Conservation (phyloP, 768 basidiomycete species). For the Pholiota microspora region DNA sequence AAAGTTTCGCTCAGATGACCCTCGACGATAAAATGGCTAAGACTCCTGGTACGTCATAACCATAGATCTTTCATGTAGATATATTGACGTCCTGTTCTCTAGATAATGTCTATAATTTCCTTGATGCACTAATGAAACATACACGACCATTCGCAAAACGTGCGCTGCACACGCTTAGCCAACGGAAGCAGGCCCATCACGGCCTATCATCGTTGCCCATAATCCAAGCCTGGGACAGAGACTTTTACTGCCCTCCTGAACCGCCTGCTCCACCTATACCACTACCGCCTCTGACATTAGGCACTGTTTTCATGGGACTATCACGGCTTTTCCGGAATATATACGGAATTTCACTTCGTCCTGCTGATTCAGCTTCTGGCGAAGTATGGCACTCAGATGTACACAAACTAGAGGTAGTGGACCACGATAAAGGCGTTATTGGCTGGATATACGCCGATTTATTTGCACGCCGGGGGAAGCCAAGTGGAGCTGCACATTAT, state of each 20-base stretch:
- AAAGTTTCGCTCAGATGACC: slow-evolving; percentile 85
- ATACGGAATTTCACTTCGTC: slow-evolving; percentile 83
- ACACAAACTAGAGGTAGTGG: slow-evolving; percentile 89
- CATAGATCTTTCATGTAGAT: no score
- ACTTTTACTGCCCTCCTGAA: slow-evolving; percentile 86
- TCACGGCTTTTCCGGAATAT: slow-evolving; percentile 83
- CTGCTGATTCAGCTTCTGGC: slow-evolving; percentile 63
- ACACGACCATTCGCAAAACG: slow-evolving; percentile 74
- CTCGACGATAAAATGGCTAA: slow-evolving; percentile 97
- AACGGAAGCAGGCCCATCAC: slow-evolving; percentile 75
- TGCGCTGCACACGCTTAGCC: slow-evolving; percentile 66
- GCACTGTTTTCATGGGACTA: slow-evolving; percentile 91
- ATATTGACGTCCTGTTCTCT: slow-evolving; percentile 1
- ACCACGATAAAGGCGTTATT: slow-evolving; percentile 81
- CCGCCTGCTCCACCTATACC: slow-evolving; percentile 72
- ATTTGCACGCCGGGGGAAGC: slow-evolving; percentile 81
- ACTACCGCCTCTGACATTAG: slow-evolving; percentile 76
- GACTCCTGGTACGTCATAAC: slow-evolving; percentile 61
- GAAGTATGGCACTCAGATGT: slow-evolving; percentile 91
- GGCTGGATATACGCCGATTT: slow-evolving; percentile 97
- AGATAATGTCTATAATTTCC: slow-evolving; percentile 88
- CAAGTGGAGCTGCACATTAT: slow-evolving; percentile 93
- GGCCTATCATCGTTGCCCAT: slow-evolving; percentile 52
- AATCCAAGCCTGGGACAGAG: slow-evolving; percentile 96
- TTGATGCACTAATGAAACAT: slow-evolving; percentile 76